Conservation (phyloP, 164 flowering plant species). For the Magnolia sinica region DNA sequence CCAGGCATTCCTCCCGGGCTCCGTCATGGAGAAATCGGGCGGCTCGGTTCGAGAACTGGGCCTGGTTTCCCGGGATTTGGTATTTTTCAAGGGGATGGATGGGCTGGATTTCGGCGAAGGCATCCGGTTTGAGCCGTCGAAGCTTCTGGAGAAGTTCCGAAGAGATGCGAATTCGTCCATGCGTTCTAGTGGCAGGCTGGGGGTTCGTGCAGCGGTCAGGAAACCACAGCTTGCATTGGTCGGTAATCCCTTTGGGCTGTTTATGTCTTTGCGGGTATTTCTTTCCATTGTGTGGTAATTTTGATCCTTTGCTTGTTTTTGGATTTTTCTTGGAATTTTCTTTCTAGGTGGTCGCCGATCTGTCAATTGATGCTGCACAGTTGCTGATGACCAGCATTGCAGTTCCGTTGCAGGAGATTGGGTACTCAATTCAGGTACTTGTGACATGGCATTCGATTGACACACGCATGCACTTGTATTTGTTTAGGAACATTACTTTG, state of each 20-base stretch:
- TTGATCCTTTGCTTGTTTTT: conserved; percentile 4
- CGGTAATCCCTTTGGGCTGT: conserved; percentile 17
- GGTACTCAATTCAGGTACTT: conserved; percentile 76
- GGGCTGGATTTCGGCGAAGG: conserved; percentile 74
- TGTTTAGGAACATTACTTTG: not conserved
- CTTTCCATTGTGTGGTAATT: not conserved
- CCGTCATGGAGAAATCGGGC: conserved; percentile 48
- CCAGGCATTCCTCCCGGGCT: conserved; percentile 72
- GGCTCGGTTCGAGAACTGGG: conserved; percentile 12
- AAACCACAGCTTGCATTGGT: conserved; percentile 94
- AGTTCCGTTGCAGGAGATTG: conserved; percentile 69
- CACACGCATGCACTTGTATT: not conserved
- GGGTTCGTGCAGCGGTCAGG: conserved; percentile 49
- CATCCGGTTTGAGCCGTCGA: conserved; percentile 52
- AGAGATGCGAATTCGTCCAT: conserved; percentile 35
- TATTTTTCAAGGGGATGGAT: conserved; percentile 42
- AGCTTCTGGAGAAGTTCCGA: conserved; percentile 51
- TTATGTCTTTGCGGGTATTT: not conserved
- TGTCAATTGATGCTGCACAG: conserved; percentile 64
- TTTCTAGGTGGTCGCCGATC: conserved; percentile 83
- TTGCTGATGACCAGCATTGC: conserved; percentile 76
- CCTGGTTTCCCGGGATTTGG: conserved; percentile 29
- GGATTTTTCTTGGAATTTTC: conserved; percentile 2
- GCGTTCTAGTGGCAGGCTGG: conserved; percentile 28
- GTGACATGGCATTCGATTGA: not conserved